These are phyloP conservation scores for Eucalyptus albens DNA, from an alignment of 345 rosid species.

Conservation along the genomic window DNA sequence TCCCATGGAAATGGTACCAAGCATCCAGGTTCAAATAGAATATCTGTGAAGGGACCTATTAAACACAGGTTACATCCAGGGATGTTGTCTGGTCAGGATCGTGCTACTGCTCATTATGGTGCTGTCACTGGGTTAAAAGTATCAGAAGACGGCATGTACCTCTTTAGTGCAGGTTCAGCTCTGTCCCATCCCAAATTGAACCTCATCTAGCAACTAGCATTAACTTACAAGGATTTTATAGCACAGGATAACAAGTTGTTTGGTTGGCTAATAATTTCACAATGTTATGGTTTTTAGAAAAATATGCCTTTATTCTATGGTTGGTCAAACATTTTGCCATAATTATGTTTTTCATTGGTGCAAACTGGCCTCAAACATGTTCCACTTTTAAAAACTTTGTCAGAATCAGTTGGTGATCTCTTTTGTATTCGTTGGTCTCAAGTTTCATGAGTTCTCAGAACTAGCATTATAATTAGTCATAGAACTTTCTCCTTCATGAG, in stretches of 20 bases:
- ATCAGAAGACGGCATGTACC: slow-evolving; percentile 88
- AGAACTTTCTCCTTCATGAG: background rate
- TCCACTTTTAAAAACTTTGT: background rate
- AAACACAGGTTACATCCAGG: slow-evolving; percentile 82
- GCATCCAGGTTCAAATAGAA: slow-evolving; percentile 36
- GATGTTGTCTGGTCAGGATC: slow-evolving; percentile 68
- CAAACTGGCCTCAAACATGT: background rate
- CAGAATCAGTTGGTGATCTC: background rate
- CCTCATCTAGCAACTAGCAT: background rate
- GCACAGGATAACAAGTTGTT: background rate
- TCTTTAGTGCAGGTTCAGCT: slow-evolving; percentile 79
- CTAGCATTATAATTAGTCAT: background rate
- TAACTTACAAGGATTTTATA: background rate
- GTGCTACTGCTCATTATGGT: slow-evolving; percentile 94
- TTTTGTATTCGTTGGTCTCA: background rate
- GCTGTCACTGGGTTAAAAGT: slow-evolving; percentile 75
- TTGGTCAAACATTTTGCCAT: background rate
- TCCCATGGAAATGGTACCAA: slow-evolving; percentile 42
- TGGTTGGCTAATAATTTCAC: background rate
- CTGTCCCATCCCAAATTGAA: background rate
- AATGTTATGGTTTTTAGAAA: background rate
- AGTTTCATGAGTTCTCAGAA: background rate
- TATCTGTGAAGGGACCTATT: slow-evolving; percentile 35
- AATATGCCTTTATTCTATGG: background rate
- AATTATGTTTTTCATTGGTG: background rate